These are phyloP conservation scores for Talaromyces marneffei DNA, from an alignment of 2,329 filamentous ascomycete genomes.

Conservation along the genomic window DNA sequence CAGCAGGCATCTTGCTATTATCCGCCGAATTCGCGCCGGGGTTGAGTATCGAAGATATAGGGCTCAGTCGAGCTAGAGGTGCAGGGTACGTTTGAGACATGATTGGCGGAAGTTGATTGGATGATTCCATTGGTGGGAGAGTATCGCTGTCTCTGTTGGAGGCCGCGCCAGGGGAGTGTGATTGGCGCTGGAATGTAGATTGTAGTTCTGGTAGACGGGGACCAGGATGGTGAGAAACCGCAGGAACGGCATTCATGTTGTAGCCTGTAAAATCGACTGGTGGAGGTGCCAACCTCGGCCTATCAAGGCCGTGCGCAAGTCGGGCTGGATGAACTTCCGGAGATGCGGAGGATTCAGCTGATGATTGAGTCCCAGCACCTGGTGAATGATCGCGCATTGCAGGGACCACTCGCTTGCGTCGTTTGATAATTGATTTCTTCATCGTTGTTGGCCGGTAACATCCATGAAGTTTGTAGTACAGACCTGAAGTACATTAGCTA, in stretches of 20 bases:
- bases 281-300: conserved; percentile 36
- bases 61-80: conserved; percentile 59
- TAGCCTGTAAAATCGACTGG: conserved; percentile 48
- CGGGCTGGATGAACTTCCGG: conserved; percentile 35
- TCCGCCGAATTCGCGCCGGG: conserved; percentile 32
- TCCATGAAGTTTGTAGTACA: conserved; percentile 95
- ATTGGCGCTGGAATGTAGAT: conserved; percentile 16
- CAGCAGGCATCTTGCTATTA: conserved; percentile 17
- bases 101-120: conserved; percentile 36
- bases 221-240: conserved; percentile 28
- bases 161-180: conserved; percentile 17
- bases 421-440: conserved; percentile 97
- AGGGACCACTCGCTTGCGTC: conserved; percentile 88
- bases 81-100: conserved; percentile 31
- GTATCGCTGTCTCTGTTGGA: conserved; percentile 29
- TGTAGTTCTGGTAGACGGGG: conserved; percentile 29
- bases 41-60: conserved; percentile 71
- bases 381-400: conserved; percentile 52
- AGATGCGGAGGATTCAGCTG: conserved; percentile 39
- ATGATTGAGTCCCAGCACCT: conserved; percentile 35
- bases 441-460: conserved; percentile 92
- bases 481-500: conserved; percentile 49
- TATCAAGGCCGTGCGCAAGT: conserved; percentile 35
- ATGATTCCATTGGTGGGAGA: conserved; percentile 25
- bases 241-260: conserved; percentile 26